Evolutionary conservation across 306 rosid species (phyloP), one percentile per base, ranked within the genome.

Genomic region (Calophaca sinica): DNA sequence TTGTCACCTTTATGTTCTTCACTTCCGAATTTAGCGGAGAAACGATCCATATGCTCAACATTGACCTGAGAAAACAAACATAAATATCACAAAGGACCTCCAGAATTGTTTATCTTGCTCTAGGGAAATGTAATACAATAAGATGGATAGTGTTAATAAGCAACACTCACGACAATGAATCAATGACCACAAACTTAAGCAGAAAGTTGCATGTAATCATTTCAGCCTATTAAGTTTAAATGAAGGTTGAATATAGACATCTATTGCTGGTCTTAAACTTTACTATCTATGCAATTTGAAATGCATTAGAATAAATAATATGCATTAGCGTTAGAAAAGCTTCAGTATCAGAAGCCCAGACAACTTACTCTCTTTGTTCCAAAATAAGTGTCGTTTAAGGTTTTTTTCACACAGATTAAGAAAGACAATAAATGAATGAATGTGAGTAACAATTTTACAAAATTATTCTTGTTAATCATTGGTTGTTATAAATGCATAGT

Each of bases 11-110:
- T 84, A 81, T 49, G 74, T 48, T 81, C 89, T 82, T 86, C 88
- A 74, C 82, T 84, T 82, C 93, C 96, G 59, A 91, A 94, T 66
- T 94, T 91, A 63, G 85, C 42, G 53, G 72, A 75, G 76, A 94
- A 89, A 46, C 97, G 97, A 77, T 88, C 91, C 86, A 87, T 77
- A 60, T 94, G 82, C 76, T 89, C 98, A 74, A 88, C 90, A 73
- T 82, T 87, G 62, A 60, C 88, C 98, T 90, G 77, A 62, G 15
- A 86, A 85, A 70, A 82, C 64, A 65, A 44, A 62, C 15, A 71
- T 1, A 60, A 41, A n/a, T 61, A 75, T 83, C 61, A 62, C 51
- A 7, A 84, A 29, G 26, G 53, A 44, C 54, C 36, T 3, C 13
- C 7, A 59, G 31, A 75, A 62, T 54, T 66, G 71, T 36, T 76